Conservation (phyloP, 179 eudicot genomes). For the Beta corolliflora region DNA sequence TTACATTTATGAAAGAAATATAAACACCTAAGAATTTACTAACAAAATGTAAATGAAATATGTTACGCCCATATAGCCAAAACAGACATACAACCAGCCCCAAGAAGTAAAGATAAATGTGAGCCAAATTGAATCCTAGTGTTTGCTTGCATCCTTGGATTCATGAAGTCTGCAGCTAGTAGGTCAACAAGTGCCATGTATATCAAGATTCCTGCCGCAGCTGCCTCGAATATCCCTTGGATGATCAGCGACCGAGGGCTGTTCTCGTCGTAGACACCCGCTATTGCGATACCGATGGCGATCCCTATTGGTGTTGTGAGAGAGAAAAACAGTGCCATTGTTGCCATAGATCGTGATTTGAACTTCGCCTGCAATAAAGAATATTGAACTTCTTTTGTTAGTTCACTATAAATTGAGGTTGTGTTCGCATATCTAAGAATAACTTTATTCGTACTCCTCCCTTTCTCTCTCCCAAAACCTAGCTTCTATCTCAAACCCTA, state of each 20-base stretch:
- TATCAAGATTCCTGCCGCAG: conserved; percentile 38
- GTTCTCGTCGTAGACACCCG: conserved; percentile 28
- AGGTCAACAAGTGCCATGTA: conserved; percentile 48
- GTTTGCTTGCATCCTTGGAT: conserved; percentile 36
- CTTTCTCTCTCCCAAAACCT: no score
- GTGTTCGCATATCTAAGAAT: no score
- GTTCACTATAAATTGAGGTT: no score
- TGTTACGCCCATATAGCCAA: conserved; percentile 44
- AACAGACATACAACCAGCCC: conserved; percentile 46
- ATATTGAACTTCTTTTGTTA: background rate
- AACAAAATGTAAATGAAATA: background rate
- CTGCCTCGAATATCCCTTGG: conserved; percentile 39
- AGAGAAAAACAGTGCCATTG: conserved; percentile 42
- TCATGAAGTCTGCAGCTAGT: conserved; percentile 42
- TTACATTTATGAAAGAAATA: background rate
- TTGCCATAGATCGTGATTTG: conserved; percentile 34
- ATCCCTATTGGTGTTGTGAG: conserved; percentile 40
- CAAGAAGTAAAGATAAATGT: conserved; percentile 38
- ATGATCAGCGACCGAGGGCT: conserved; percentile 29
- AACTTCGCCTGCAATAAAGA: conserved; percentile 26
- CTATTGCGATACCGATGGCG: conserved; percentile 32
- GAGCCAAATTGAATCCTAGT: conserved; percentile 33
- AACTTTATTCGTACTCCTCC: no score
- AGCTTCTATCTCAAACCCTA: no score
- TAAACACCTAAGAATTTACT: conserved; percentile 11